Conservation (phyloP, 1,284 basidiomycete species). For the Pyrrhoderma lamaoense region DNA sequence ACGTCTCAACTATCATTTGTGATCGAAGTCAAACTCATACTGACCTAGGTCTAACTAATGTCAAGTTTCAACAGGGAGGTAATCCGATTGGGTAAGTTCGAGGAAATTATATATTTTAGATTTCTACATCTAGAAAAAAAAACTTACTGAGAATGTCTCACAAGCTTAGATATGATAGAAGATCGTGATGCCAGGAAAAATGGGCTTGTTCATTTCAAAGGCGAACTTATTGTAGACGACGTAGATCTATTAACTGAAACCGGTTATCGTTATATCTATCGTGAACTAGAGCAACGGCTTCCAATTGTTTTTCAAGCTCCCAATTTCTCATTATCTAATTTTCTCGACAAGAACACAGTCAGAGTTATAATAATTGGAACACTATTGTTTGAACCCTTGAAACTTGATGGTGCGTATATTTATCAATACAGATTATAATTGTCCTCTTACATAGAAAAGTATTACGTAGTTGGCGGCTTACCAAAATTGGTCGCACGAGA, state of each 20-base stretch:
- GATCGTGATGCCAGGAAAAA: background rate
- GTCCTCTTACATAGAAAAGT: background rate
- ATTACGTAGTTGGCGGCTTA: background rate
- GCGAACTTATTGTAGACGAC: slow-evolving; percentile 4
- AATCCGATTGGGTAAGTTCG: no score
- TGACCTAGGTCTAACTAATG: no score
- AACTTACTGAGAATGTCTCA: no score
- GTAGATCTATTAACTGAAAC: slow-evolving; percentile 4
- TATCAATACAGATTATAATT: background rate
- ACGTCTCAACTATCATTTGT: background rate
- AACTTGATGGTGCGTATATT: slow-evolving; percentile 4
- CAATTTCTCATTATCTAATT: background rate
- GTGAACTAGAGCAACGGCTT: slow-evolving; percentile 1
- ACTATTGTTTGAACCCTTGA: background rate
- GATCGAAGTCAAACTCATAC: background rate
- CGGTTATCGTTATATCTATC: background rate
- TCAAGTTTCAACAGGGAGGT: no score
- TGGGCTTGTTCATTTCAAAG: slow-evolving; percentile 9
- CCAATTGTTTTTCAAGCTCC: background rate
- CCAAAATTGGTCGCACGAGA: no score
- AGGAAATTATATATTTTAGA: no score
- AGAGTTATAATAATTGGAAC: background rate
- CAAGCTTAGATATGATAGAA: slow-evolving; percentile 9
- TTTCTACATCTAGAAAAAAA: no score
- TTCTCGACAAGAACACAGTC: background rate